A percentile compares a stretch with the other conserved stretches of the same genome.
Conservation (phyloP, 495 filamentous ascomycete species). For the Tuber melanosporum region DNA sequence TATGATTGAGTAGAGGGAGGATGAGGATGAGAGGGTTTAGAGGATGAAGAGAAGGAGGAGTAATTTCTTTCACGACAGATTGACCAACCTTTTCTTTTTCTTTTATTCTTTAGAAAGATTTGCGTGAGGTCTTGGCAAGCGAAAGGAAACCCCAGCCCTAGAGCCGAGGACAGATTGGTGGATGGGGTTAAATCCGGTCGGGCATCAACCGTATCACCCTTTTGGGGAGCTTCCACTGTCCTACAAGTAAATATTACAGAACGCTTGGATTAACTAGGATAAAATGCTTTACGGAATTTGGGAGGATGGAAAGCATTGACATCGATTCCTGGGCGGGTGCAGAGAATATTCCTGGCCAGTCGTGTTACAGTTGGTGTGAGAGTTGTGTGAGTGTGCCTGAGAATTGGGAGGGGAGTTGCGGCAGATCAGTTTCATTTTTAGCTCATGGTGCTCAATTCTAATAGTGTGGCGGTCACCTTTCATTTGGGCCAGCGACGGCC, state of each 20-base stretch:
- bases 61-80: not conserved
- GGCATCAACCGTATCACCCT: not conserved
- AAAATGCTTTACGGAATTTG: not conserved
- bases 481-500: not conserved
- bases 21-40: not conserved
- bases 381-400: not conserved
- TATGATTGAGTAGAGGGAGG: not conserved
- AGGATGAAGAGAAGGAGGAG: not conserved
- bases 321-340: not conserved
- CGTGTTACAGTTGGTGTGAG: not conserved
- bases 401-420: not conserved
- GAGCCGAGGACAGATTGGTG: not conserved
- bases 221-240: not conserved
- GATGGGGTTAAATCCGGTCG: not conserved
- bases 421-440: not conserved
- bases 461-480: not conserved
- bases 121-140: not conserved
- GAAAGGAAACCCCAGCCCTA: not conserved
- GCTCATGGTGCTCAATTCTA: not conserved
- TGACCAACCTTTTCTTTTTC: not conserved
- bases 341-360: not conserved
- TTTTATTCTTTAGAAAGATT: not conserved
- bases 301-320: not conserved
- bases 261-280: not conserved
- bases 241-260: not conserved